Evolutionary conservation across 1,284 basidiomycete genomes (phyloP), one percentile per base, ranked within the genome.

Genomic region (Polyporus tsugae): DNA sequence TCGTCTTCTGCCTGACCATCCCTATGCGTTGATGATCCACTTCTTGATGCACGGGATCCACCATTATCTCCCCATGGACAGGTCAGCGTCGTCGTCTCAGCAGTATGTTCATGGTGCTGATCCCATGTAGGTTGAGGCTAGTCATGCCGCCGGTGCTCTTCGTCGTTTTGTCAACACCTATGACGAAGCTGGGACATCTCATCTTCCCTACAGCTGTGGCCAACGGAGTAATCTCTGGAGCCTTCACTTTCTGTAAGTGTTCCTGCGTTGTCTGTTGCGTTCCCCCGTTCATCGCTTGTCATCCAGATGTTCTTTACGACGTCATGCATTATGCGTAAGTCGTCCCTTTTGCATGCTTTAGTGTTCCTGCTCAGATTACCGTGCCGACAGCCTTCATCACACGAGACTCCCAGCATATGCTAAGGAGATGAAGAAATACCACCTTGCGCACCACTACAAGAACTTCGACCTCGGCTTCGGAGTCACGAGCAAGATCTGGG

Each of bases 401-500:
- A 94, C 93, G n/a, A 90, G 86, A 73, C 89, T 99, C 36, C 97
- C 97, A 0, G 83, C 89, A 57, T 98, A 98, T 82, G 82, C 98
- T 80, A 87, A 87, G 66, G 91, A 96, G 79, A 92, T 95, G 92
- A 99, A 99, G 86, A 93, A 94, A 79, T 99, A 99, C 78, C 97
- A 99, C 78, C 89, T 99, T 72, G 96, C 96, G n/a, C 97, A 99
- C 78, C 97, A 99, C 81, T 98, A 97, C 86, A 97, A 97, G 83
- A 96, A 98, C 86, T 98, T 95, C 78, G 96, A 99, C 79, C 91
- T 98, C 60, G 97, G 96, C n/a, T 99, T 97, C 77, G 97, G 97
- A 60, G 97, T 99, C 25, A 99, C 93, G 6, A 95, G 93, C 82
- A 97, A 97, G 83, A 84, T 99, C 58, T 99, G 97, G 97, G 97